phyloP scores from a whole-genome alignment of 1,284 basidiomycete genomes.

The Albatrellus sp. region DNA sequence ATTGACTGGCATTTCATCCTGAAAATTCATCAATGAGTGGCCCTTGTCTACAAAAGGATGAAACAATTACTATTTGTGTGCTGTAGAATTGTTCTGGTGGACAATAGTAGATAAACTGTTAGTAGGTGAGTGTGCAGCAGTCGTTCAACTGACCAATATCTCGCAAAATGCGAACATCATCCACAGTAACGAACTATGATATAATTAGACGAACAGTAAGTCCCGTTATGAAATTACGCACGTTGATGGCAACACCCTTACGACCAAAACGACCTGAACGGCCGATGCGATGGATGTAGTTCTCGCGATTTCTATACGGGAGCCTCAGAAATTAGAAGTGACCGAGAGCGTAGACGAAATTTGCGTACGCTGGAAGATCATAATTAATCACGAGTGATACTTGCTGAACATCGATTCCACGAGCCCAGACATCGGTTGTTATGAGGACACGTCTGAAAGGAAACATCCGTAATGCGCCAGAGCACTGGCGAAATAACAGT shows the following conservation, averaged over 20 bases:
- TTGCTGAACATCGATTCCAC: constrained; percentile 98
- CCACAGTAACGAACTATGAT: constrained; percentile 79
- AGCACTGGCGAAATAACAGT: not conserved
- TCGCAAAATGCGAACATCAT: constrained; percentile 81
- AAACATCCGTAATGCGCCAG: not conserved
- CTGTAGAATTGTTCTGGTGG: constrained; percentile 72
- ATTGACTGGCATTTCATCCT: constrained; percentile 94
- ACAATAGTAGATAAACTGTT: constrained; percentile 16
- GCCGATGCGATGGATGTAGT: constrained; percentile 97
- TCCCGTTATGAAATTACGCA: constrained; percentile 22
- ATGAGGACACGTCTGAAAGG: constrained; percentile 75
- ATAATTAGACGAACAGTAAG: constrained; percentile 4
- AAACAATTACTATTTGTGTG: constrained; percentile 65
- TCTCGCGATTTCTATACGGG: constrained; percentile 83
- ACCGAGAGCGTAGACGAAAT: not conserved
- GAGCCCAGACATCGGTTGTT: constrained; percentile 97
- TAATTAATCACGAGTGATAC: constrained; percentile 98
- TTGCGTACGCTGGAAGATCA: constrained; percentile 77
- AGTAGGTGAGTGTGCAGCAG: constrained; percentile 10
- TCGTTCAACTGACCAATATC: constrained; percentile 54
- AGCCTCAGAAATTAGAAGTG: not conserved
- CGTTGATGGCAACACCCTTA: constrained; percentile 89
- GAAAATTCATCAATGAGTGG: constrained; percentile 5
- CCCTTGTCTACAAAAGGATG: constrained; percentile 6
- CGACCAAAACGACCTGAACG: constrained; percentile 91